A percentile compares a stretch with the other conserved stretches of the same genome.
phyloP scores from a whole-genome alignment of 2,329 filamentous ascomycete species.

The Aspergillus luchuensis region DNA sequence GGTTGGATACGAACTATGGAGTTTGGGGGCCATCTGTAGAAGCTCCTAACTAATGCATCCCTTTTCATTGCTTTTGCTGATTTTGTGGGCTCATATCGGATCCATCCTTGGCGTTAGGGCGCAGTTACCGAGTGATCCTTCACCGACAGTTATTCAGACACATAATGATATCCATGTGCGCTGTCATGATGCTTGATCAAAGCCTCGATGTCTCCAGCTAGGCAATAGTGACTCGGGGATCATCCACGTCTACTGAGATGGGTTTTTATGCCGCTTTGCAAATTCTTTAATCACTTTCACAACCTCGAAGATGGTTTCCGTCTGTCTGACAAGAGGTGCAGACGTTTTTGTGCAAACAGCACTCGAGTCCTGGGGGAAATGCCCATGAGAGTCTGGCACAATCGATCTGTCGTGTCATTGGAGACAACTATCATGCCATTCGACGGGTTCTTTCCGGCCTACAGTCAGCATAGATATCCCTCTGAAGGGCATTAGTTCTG shows the following conservation, averaged over 20 bases:
- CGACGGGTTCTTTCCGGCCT: neutral
- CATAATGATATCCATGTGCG: neutral
- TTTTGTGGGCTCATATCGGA: neutral
- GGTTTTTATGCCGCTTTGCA: no score
- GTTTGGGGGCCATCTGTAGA: neutral
- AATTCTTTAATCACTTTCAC: neutral
- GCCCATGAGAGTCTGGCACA: neutral
- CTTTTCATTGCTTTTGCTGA: neutral
- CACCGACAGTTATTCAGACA: neutral
- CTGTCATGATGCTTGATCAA: neutral
- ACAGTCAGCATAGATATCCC: neutral
- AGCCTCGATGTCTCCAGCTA: neutral
- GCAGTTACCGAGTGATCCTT: neutral
- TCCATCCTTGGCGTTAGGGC: neutral
- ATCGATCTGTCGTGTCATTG: neutral
- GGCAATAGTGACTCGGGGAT: neutral
- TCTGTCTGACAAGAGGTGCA: no score
- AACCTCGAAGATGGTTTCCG: no score
- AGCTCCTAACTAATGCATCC: no score
- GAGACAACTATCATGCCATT: neutral
- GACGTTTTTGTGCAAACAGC: no score
- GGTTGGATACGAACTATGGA: neutral
- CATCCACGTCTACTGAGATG: neutral
- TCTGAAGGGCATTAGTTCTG: neutral
- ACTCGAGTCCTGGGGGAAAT: no score